phyloP scores from a whole-genome alignment of 192 early-diverging fungal genomes.

The Pecoramyces ruminantium region DNA sequence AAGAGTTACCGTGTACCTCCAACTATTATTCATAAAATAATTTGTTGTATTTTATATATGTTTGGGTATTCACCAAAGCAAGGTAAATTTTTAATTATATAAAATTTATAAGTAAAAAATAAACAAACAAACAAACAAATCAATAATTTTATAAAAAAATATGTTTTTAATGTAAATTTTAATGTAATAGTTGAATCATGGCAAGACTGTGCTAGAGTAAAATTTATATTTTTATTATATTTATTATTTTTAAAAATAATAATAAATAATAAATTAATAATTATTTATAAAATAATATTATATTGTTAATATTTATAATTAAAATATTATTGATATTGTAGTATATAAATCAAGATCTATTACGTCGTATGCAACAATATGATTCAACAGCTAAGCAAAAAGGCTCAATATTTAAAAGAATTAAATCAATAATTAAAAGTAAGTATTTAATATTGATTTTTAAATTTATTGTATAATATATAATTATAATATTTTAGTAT shows the following conservation, averaged over 20 bases:
- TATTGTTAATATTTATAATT: too few relatives aligned
- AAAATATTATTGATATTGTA: too few relatives aligned
- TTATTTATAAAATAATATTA: too few relatives aligned
- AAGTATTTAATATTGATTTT: conserved; percentile 1
- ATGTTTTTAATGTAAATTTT: background rate
- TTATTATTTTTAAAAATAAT: background rate
- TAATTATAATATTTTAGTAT: too few relatives aligned
- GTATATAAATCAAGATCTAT: conserved; percentile 25
- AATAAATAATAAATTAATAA: too few relatives aligned
- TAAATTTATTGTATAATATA: too few relatives aligned
- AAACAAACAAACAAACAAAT: too few relatives aligned
- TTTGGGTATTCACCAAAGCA: conserved; percentile 33
- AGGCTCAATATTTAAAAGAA: conserved; percentile 20
- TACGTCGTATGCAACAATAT: conserved; percentile 27
- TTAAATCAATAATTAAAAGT: conserved; percentile 28
- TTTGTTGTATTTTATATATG: conserved; percentile 31
- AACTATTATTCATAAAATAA: conserved; percentile 19
- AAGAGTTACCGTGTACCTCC: conserved; percentile 37
- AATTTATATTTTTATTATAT: background rate
- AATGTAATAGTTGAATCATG: conserved; percentile 11
- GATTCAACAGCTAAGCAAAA: conserved; percentile 37
- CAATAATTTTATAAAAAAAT: too few relatives aligned
- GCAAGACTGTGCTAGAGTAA: conserved; percentile 14
- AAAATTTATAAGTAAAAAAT: too few relatives aligned
- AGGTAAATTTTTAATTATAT: conserved; percentile 5